phyloP scores from a whole-genome alignment of 495 filamentous ascomycete species.

The Podospora anserina region DNA sequence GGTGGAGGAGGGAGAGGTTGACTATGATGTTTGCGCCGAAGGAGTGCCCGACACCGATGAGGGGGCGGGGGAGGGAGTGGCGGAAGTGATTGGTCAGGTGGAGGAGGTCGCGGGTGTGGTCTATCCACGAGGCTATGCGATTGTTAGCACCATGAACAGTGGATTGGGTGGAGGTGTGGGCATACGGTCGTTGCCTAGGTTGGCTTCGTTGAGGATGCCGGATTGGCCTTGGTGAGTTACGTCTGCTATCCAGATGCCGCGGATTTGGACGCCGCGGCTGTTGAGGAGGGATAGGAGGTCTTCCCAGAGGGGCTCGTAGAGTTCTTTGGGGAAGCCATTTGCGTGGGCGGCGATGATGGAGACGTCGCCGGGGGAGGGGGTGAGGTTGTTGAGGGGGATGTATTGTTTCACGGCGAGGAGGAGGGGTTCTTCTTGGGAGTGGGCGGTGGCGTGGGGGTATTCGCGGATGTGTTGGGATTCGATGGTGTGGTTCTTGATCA shows the following conservation, averaged over 20 bases:
- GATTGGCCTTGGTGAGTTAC: slow-evolving; percentile 72
- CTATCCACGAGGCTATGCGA: slow-evolving; percentile 63
- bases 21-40: slow-evolving; percentile 73
- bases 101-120: slow-evolving; percentile 84
- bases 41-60: slow-evolving; percentile 90
- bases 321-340: slow-evolving; percentile 87
- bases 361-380: slow-evolving; percentile 66
- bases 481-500: slow-evolving; percentile 57
- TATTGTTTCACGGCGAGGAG: slow-evolving; percentile 80
- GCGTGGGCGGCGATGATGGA: slow-evolving; percentile 83
- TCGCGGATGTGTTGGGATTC: slow-evolving; percentile 70
- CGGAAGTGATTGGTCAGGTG: slow-evolving; percentile 83
- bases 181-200: slow-evolving; percentile 68
- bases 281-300: slow-evolving; percentile 54
- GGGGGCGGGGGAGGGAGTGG: slow-evolving; percentile 74
- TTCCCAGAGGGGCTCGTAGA: slow-evolving; percentile 87
- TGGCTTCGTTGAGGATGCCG: slow-evolving; percentile 68
- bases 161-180: not conserved
- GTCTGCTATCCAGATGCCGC: slow-evolving; percentile 84
- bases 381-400: slow-evolving; percentile 62
- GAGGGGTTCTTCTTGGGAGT: slow-evolving; percentile 60
- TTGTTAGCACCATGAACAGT: too few species aligned
- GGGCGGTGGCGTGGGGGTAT: slow-evolving; percentile 61
- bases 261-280: slow-evolving; percentile 60
- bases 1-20: slow-evolving; percentile 67